Conservation (phyloP, 371 early-diverging fungal genomes). For the Fennellomyces sp. region DNA sequence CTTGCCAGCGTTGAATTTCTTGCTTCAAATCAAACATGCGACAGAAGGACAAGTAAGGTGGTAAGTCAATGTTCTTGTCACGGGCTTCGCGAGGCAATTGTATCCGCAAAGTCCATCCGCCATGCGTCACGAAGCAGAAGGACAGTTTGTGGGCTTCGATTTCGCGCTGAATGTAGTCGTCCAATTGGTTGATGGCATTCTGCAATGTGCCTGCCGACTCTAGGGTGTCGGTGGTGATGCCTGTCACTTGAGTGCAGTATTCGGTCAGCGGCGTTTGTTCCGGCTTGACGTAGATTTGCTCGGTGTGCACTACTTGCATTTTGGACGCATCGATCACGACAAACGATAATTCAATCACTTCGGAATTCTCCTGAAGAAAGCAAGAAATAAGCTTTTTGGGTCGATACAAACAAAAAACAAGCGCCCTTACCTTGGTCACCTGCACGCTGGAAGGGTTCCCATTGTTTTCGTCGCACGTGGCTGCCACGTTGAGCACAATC, state of each 20-base stretch:
- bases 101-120: slow-evolving; percentile 75
- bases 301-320: slow-evolving; percentile 57
- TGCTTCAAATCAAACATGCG: slow-evolving; percentile 78
- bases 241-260: slow-evolving; percentile 70
- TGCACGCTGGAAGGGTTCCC: slow-evolving; percentile 62
- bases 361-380: slow-evolving; percentile 39
- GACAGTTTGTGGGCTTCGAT: slow-evolving; percentile 56
- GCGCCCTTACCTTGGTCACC: slow-evolving; percentile 54
- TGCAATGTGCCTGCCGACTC: slow-evolving; percentile 60
- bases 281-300: slow-evolving; percentile 69
- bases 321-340: slow-evolving; percentile 40
- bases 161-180: slow-evolving; percentile 58
- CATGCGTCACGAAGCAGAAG: slow-evolving; percentile 80
- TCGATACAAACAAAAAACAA: not conserved
- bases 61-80: slow-evolving; percentile 69
- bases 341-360: slow-evolving; percentile 49
- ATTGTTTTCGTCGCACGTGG: slow-evolving; percentile 75
- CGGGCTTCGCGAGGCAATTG: slow-evolving; percentile 74
- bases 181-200: slow-evolving; percentile 62
- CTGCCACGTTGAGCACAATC: slow-evolving; percentile 71
- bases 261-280: slow-evolving; percentile 64
- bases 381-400: not conserved
- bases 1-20: slow-evolving; percentile 70
- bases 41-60: slow-evolving; percentile 58
- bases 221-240: slow-evolving; percentile 60